Base-by-base conservation (phyloP, 106 monocot species). In the Alisma plantagoaquatica region DNA sequence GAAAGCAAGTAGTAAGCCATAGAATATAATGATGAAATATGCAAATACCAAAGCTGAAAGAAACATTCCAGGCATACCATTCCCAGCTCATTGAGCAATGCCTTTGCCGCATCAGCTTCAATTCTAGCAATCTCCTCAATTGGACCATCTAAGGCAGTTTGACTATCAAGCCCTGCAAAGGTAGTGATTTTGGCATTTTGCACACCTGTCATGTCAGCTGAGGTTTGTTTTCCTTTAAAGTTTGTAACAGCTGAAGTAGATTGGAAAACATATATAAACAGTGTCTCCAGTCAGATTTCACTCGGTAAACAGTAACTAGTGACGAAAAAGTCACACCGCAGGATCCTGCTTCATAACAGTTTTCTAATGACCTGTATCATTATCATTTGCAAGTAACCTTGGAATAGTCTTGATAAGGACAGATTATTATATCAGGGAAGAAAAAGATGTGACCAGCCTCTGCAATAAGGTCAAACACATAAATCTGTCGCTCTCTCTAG, bases 121-220 rank as follows among this genome's bases (percentile, higher is more conserved):
- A 68, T 50, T 52, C 53, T 70, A 4, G 88, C 94, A 64, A 88
- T 73, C 49, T 96, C 84, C 63, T 84, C 84, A 23, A 96, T 89
- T 43, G 81, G 84, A 11, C 84, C 94, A 53, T 79, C 74, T 60
- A 87, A 69, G 10, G 67, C 56, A 4, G 54, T 49, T n/a, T 62
- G 58, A 20, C 56, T 70, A 61, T 82, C 65, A n/a, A n/a, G n/a
- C n/a, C n/a, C n/a, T n/a, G n/a, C n/a, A n/a, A n/a, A n/a, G n/a
- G n/a, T n/a, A n/a, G n/a, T n/a, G n/a, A n/a, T n/a, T n/a, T n/a
- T n/a, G n/a, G n/a, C n/a, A n/a, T n/a, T n/a, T n/a, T n/a, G n/a
- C 26, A 67, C 33, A 48, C 70, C 82, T 82, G 61, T 48, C 62
- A 38, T 46, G 46, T 2, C n/a, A 23, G 23, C 19, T 1, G 1